A percentile compares a stretch with the other conserved stretches of the same genome.
Evolutionary conservation across 139 green algal species (phyloP).

Genomic region (Coelastrella sp.): DNA sequence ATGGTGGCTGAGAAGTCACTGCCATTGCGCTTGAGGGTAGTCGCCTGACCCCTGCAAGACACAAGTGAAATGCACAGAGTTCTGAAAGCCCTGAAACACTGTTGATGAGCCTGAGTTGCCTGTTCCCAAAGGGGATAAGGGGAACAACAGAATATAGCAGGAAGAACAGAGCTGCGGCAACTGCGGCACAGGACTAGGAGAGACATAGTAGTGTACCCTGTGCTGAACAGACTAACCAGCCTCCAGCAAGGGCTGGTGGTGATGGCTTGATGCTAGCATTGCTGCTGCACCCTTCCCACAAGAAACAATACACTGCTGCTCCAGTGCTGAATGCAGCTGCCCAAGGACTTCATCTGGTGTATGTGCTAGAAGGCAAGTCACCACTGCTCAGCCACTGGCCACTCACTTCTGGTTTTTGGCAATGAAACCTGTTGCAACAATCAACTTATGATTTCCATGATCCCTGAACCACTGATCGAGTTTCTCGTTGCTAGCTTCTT

Average conservation of each 20-base stretch:
- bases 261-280: not conserved
- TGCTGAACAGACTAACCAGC: too few relatives aligned
- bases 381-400: not conserved
- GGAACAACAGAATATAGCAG: not conserved
- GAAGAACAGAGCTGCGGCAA: too few relatives aligned
- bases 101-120: too few relatives aligned
- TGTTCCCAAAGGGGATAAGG: too few relatives aligned
- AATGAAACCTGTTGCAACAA: slow-evolving; percentile 97
- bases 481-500: slow-evolving; percentile 72
- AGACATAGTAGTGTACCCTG: too few relatives aligned
- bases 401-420: slow-evolving; percentile 69
- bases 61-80: not conserved
- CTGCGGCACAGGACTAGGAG: too few relatives aligned
- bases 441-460: slow-evolving; percentile 64
- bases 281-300: not conserved
- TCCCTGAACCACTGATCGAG: slow-evolving; percentile 83
- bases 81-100: too few relatives aligned
- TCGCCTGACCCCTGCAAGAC: slow-evolving; percentile 53
- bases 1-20: slow-evolving; percentile 96
- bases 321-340: not conserved
- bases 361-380: not conserved
- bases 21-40: slow-evolving; percentile 83
- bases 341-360: not conserved
- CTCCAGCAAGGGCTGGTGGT: too few relatives aligned
- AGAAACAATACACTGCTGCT: not conserved